A percentile compares a stretch with the other conserved stretches of the same genome.
Conservation (phyloP, 805 yeast species). For the Priceomyces fermenticarens region DNA sequence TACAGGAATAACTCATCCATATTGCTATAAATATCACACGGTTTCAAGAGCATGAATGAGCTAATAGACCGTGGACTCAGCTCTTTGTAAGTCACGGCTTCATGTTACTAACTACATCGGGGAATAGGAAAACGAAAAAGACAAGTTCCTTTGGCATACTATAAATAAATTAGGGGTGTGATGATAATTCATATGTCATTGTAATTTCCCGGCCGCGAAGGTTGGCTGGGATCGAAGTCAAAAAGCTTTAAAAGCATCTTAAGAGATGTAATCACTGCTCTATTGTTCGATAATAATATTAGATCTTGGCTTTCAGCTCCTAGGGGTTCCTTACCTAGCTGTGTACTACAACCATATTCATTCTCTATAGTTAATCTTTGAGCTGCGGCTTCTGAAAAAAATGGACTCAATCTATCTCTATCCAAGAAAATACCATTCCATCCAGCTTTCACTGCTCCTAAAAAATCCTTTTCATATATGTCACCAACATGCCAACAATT, state of each 20-base stretch:
- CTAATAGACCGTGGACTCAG: too few species aligned
- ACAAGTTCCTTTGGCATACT: too few species aligned
- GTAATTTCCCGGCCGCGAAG: not conserved
- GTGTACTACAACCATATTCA: not conserved
- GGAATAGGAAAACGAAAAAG: too few species aligned
- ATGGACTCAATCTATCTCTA: slow-evolving; percentile 25
- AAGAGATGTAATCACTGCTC: slow-evolving; percentile 24
- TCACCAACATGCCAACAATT: slow-evolving; percentile 69
- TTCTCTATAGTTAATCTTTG: slow-evolving; percentile 1
- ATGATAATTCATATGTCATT: too few species aligned
- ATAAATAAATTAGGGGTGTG: too few species aligned
- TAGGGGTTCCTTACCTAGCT: not conserved
- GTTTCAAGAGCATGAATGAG: too few species aligned
- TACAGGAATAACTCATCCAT: too few species aligned
- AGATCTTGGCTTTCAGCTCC: slow-evolving; percentile 9
- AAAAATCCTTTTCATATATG: slow-evolving; percentile 50
- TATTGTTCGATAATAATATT: slow-evolving; percentile 31
- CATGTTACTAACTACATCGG: too few species aligned
- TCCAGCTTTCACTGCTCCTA: slow-evolving; percentile 53
- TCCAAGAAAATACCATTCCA: slow-evolving; percentile 61
- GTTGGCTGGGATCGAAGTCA: slow-evolving; percentile 3
- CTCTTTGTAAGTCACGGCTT: too few species aligned
- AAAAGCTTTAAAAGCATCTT: slow-evolving; percentile 15
- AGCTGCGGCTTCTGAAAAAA: slow-evolving; percentile 8
- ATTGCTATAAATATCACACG: too few species aligned